Evolutionary conservation across 495 filamentous ascomycete genomes (phyloP).

Genomic region (Neurospora cerealis): DNA sequence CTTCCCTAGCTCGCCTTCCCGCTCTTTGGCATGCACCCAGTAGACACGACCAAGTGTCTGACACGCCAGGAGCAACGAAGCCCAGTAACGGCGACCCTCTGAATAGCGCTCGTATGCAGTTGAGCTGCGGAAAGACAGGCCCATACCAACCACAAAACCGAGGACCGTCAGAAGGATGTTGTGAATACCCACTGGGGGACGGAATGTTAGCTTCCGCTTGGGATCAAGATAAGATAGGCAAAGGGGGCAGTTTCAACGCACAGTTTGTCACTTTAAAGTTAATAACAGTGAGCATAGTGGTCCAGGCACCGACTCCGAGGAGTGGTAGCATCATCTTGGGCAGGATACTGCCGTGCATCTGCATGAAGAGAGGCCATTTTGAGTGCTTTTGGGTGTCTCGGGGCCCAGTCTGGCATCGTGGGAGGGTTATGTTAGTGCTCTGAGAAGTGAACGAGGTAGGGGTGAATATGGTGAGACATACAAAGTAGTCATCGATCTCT

Average conservation of each 20-base stretch:
- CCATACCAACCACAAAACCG: constrained; percentile 82
- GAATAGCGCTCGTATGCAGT: constrained; percentile 79
- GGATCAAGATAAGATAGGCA: neutral
- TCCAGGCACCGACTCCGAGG: constrained; percentile 55
- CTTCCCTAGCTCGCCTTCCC: constrained; percentile 51
- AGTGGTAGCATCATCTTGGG: constrained; percentile 74
- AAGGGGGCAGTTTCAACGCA: constrained; percentile 29
- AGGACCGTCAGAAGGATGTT: constrained; percentile 70
- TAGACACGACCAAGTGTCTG: constrained; percentile 68
- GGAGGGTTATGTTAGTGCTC: neutral
- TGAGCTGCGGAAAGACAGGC: constrained; percentile 72
- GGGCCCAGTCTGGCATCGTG: constrained; percentile 42
- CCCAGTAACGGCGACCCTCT: constrained; percentile 71
- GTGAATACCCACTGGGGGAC: constrained; percentile 43
- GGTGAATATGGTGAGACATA: constrained; percentile 18
- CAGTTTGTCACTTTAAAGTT: constrained; percentile 24
- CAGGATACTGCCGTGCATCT: constrained; percentile 70
- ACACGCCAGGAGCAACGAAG: constrained; percentile 57
- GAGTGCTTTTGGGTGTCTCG: constrained; percentile 66
- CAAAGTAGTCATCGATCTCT: constrained; percentile 46
- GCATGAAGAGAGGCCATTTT: constrained; percentile 71
- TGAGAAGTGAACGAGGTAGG: neutral
- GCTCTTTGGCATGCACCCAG: constrained; percentile 65
- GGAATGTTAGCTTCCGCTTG: neutral
- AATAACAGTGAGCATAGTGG: constrained; percentile 57